Evolutionary conservation across 768 basidiomycete genomes (phyloP).

Genomic region (Boletus rex-veris): DNA sequence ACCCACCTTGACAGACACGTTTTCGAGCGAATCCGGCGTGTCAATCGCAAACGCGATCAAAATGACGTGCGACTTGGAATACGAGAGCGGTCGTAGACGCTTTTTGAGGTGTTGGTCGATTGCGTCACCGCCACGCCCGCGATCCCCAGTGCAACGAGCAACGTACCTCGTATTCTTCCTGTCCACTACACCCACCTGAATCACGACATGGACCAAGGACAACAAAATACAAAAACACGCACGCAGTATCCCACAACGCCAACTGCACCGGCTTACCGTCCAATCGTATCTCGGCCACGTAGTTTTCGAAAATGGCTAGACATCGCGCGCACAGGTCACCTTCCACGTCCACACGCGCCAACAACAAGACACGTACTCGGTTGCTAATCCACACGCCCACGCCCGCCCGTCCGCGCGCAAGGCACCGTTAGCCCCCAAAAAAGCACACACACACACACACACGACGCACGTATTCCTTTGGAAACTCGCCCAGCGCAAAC

Average conservation of each 20-base stretch:
- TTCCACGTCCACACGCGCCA: no score
- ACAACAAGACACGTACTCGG: conserved; percentile 31
- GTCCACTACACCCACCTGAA: conserved; percentile 56
- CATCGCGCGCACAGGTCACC: no score
- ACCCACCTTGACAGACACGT: conserved; percentile 85
- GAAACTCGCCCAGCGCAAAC: conserved; percentile 92
- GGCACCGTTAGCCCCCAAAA: neutral
- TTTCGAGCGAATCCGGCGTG: conserved; percentile 94
- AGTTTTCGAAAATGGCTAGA: conserved; percentile 91
- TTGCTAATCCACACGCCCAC: conserved; percentile 33
- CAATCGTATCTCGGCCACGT: conserved; percentile 95
- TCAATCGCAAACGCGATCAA: conserved; percentile 96
- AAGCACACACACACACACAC: neutral
- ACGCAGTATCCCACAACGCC: conserved; percentile 99
- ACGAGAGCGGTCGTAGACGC: conserved; percentile 94
- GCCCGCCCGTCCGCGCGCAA: neutral
- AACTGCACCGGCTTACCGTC: conserved; percentile 98
- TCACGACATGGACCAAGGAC: no score
- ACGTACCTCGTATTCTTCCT: conserved; percentile 94
- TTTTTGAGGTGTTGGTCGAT: conserved; percentile 23
- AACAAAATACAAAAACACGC: conserved; percentile 33
- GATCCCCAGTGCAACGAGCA: no score
- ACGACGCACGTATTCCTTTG: conserved; percentile 85
- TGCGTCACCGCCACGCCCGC: no score
- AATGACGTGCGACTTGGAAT: conserved; percentile 98